These are phyloP conservation scores for Flaveria floridana DNA, from an alignment of 140 eudicot genomes.

Conservation along the genomic window DNA sequence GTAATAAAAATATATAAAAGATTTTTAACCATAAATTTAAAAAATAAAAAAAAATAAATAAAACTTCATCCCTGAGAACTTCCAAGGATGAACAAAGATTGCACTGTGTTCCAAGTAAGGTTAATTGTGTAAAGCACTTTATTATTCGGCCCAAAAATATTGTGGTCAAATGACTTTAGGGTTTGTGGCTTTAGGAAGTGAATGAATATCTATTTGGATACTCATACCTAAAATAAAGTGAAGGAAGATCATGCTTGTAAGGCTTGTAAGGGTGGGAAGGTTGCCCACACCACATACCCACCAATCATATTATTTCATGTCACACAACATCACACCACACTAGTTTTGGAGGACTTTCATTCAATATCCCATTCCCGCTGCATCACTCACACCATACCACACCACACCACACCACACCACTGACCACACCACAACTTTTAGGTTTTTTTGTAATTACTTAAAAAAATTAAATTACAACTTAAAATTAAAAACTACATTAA, in stretches of 20 bases:
- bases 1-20: slow-evolving; percentile 1
- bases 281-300: too few species aligned
- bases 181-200: slow-evolving; percentile 5
- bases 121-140: neutral
- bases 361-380: too few species aligned
- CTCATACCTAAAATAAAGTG: neutral
- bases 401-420: too few species aligned
- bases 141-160: neutral
- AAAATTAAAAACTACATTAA: too few species aligned
- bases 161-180: neutral
- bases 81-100: neutral
- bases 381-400: too few species aligned
- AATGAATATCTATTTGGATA: neutral
- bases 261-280: too few species aligned
- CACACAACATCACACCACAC: too few species aligned
- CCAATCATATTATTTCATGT: too few species aligned
- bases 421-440: too few species aligned
- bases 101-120: neutral
- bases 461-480: too few species aligned
- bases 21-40: neutral
- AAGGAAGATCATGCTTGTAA: neutral
- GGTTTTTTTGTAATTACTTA: too few species aligned
- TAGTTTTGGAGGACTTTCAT: too few species aligned
- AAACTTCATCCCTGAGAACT: neutral
- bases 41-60: neutral